Percentiles rank a stretch among this genome's conserved stretches.
Evolutionary conservation across 345 rosid species (phyloP).

Genomic region (Arabis alpina): DNA sequence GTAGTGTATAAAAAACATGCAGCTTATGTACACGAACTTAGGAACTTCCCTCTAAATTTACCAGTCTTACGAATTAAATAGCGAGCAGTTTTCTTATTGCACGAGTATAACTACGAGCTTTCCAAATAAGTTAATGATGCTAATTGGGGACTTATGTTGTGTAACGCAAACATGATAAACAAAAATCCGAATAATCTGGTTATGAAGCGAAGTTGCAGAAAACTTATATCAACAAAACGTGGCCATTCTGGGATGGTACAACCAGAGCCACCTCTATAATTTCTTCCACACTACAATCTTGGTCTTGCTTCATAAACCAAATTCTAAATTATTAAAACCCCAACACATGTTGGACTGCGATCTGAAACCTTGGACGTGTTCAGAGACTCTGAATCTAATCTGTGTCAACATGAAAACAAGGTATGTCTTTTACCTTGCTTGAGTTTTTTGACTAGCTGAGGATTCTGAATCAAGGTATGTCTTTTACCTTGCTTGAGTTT

Average conservation of each 20-base stretch:
- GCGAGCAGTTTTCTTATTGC: no score
- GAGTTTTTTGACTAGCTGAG: constrained; percentile 28
- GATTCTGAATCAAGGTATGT: constrained; percentile 6
- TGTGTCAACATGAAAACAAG: constrained; percentile 23
- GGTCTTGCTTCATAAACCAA: constrained; percentile 19
- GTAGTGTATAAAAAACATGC: no score
- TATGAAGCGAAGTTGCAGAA: neutral
- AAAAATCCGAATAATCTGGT: no score
- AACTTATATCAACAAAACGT: neutral
- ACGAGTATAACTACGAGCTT: no score
- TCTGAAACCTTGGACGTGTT: constrained; percentile 19
- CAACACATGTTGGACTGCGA: neutral
- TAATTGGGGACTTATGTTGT: no score
- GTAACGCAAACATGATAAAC: no score
- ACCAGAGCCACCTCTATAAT: neutral
- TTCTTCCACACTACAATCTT: constrained; percentile 28
- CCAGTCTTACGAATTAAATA: neutral
- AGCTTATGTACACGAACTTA: no score
- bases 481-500: constrained; percentile 37
- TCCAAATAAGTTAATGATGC: no score
- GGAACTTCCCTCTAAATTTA: neutral
- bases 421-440: constrained; percentile 32
- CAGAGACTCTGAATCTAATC: constrained; percentile 27
- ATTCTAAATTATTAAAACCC: constrained; percentile 23
- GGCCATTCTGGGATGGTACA: neutral